These are phyloP conservation scores for Puccinia horiana DNA, from an alignment of 1,284 basidiomycete species.

Conservation along the genomic window DNA sequence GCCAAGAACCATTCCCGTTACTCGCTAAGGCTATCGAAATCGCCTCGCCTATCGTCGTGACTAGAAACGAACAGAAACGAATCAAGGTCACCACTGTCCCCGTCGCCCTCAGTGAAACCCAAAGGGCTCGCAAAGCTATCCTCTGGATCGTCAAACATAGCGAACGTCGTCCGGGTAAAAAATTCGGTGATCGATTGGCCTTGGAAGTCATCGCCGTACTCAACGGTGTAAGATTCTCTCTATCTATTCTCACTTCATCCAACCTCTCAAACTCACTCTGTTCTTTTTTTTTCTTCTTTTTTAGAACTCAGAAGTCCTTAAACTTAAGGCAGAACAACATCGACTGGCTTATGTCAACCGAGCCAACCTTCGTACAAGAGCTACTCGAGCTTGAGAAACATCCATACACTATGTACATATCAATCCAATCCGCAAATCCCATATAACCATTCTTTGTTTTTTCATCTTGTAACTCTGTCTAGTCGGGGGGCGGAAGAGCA, in stretches of 20 bases:
- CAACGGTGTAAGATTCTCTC: conserved; percentile 27
- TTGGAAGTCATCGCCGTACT: conserved; percentile 47
- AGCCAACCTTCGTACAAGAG: conserved; percentile 44
- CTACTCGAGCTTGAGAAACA: conserved; percentile 38
- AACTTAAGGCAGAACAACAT: conserved; percentile 48
- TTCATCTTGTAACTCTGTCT: too few species aligned
- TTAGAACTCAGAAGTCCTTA: conserved; percentile 42
- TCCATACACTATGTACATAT: not conserved
- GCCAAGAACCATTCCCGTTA: conserved; percentile 42
- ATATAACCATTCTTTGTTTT: too few species aligned
- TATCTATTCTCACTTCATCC: not conserved
- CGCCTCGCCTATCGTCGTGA: conserved; percentile 32
- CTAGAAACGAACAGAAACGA: conserved; percentile 30
- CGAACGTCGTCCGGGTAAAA: conserved; percentile 41
- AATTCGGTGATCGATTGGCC: conserved; percentile 39
- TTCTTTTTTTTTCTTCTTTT: not conserved
- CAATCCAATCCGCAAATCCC: not conserved
- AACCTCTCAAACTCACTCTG: not conserved
- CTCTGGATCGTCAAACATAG: conserved; percentile 44
- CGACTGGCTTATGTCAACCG: conserved; percentile 43
- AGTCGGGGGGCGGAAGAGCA: too few species aligned
- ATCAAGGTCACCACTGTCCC: conserved; percentile 47
- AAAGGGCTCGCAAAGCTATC: conserved; percentile 32
- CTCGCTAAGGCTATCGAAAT: conserved; percentile 38
- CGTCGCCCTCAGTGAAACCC: conserved; percentile 39